Percentiles rank a stretch among this genome's conserved stretches.
Evolutionary conservation across 2,329 filamentous ascomycete genomes (phyloP).

Genomic region (Aspergillus cejpii): DNA sequence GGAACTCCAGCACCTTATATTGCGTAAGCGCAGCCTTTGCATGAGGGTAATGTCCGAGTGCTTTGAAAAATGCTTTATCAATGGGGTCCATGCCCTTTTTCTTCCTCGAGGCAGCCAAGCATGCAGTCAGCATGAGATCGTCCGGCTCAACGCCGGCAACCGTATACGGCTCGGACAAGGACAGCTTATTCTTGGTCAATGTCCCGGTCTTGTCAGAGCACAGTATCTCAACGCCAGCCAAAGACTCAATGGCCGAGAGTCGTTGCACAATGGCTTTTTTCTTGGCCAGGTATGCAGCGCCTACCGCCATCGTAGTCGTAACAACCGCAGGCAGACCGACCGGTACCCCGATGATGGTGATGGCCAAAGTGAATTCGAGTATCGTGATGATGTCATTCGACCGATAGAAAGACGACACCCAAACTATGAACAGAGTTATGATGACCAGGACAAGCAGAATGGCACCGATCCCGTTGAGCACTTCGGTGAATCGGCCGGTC

Average conservation of each 20-base stretch:
- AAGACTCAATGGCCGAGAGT: slow-evolving; percentile 82
- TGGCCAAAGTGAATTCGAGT: slow-evolving; percentile 76
- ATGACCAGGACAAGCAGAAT: slow-evolving; percentile 74
- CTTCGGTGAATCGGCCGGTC: slow-evolving; percentile 82
- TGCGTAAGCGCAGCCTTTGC: slow-evolving; percentile 74
- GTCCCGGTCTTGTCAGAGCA: slow-evolving; percentile 95
- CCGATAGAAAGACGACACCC: slow-evolving; percentile 82
- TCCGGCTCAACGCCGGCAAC: slow-evolving; percentile 75
- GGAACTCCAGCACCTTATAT: slow-evolving; percentile 79
- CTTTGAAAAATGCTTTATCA: slow-evolving; percentile 89
- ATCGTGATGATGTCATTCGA: slow-evolving; percentile 73
- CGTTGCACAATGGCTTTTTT: slow-evolving; percentile 92
- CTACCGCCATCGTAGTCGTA: slow-evolving; percentile 91
- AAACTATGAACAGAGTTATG: slow-evolving; percentile 72
- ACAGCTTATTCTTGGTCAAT: slow-evolving; percentile 89
- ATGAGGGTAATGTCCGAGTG: slow-evolving; percentile 71
- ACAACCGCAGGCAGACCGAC: slow-evolving; percentile 91
- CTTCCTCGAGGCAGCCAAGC: slow-evolving; percentile 82
- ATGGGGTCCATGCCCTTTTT: slow-evolving; percentile 95
- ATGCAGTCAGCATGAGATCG: slow-evolving; percentile 88
- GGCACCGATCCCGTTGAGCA: slow-evolving; percentile 79
- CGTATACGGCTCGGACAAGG: slow-evolving; percentile 75
- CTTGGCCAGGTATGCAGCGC: slow-evolving; percentile 83
- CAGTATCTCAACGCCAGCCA: slow-evolving; percentile 87
- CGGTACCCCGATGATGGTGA: slow-evolving; percentile 86